phyloP scores from a whole-genome alignment of 305 asterid genomes.

The Solanum aculeatissimum region DNA sequence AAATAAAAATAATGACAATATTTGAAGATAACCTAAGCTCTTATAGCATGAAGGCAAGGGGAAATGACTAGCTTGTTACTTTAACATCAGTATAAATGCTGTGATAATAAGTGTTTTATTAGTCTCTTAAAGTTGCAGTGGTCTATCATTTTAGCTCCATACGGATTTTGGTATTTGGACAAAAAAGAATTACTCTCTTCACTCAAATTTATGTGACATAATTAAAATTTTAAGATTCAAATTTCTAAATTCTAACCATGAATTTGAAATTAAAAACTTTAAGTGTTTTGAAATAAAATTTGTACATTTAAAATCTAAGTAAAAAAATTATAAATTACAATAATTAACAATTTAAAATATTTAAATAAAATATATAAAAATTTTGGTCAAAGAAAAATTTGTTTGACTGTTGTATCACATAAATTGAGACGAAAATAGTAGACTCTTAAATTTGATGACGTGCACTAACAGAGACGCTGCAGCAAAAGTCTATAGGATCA shows the following conservation, averaged over 20 bases:
- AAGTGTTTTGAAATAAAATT: neutral
- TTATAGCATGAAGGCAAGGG: neutral
- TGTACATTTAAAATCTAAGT: neutral
- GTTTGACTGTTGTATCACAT: neutral
- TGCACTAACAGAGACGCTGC: neutral
- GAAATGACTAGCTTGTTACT: neutral
- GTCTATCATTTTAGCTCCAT: neutral
- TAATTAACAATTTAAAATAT: neutral
- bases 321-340: neutral
- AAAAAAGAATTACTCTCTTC: neutral
- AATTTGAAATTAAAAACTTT: neutral
- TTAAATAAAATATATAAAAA: neutral
- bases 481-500: neutral
- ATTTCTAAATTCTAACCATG: accelerated
- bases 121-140: neutral
- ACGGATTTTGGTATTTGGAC: neutral
- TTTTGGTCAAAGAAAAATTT: neutral
- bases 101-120: neutral
- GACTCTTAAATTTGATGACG: neutral
- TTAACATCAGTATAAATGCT: neutral
- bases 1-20: neutral
- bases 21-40: neutral
- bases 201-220: neutral
- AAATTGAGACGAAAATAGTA: neutral
- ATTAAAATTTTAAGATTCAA: neutral